phyloP scores from a whole-genome alignment of 352 stramenopile species.

The Globisporangium cystogenes region DNA sequence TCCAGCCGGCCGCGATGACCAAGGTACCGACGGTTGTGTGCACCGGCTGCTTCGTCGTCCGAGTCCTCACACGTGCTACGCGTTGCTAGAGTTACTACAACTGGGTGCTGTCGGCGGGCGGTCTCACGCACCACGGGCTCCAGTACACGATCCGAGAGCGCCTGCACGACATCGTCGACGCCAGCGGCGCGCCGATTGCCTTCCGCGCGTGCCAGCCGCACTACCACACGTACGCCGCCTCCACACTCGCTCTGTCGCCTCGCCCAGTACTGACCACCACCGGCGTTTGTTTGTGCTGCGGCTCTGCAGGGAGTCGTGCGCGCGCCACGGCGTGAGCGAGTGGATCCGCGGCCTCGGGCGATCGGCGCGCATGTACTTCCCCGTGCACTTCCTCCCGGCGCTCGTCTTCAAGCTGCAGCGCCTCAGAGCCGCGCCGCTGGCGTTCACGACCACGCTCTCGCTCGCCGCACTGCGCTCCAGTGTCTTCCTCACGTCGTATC shows the following conservation, averaged over 20 bases:
- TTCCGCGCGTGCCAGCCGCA: conserved; percentile 82
- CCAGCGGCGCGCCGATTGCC: conserved; percentile 23
- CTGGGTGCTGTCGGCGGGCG: conserved; percentile 73
- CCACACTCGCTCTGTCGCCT: not conserved
- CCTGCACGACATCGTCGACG: conserved; percentile 41
- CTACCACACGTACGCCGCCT: conserved; percentile 66
- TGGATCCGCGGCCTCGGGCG: conserved; percentile 64
- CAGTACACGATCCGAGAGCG: conserved; percentile 64
- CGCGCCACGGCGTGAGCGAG: conserved; percentile 71
- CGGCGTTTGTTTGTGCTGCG: not conserved
- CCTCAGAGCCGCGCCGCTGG: not conserved
- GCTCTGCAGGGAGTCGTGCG: conserved; percentile 61
- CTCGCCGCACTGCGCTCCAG: not conserved
- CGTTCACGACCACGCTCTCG: not conserved
- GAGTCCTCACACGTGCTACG: not conserved
- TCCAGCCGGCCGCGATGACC: conserved; percentile 58
- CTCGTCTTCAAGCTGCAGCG: conserved; percentile 40
- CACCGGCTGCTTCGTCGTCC: not conserved
- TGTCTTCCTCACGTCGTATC: not conserved
- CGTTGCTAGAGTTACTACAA: conserved; percentile 68
- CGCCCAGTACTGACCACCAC: not conserved
- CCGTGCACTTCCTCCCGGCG: conserved; percentile 72
- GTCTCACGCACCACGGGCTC: conserved; percentile 64
- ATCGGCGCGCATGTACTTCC: conserved; percentile 75
- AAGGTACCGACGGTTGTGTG: conserved; percentile 29